Conservation (phyloP, 768 basidiomycete genomes). For the Boletus barrowsii region DNA sequence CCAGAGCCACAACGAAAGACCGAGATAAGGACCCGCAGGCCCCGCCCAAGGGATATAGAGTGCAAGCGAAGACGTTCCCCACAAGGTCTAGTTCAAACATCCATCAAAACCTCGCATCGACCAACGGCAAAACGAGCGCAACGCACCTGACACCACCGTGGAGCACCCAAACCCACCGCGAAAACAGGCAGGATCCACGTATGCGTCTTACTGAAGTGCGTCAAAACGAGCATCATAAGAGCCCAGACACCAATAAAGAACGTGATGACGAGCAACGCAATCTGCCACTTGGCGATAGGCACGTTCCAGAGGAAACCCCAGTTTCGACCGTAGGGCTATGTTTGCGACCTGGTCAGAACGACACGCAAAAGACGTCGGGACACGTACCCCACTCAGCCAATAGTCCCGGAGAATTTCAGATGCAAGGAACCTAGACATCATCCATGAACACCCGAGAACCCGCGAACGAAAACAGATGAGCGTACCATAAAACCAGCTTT, state of each 20-base stretch:
- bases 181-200: slow-evolving; percentile 95
- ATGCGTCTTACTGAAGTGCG: slow-evolving; percentile 86
- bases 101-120: not conserved
- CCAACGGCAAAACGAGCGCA: not conserved
- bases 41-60: slow-evolving; percentile 95
- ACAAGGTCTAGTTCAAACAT: slow-evolving; percentile 60
- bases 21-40: slow-evolving; percentile 79
- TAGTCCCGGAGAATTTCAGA: slow-evolving; percentile 91
- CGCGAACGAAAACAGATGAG: not conserved
- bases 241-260: slow-evolving; percentile 94
- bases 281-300: slow-evolving; percentile 79
- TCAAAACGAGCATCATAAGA: slow-evolving; percentile 67
- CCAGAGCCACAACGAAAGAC: slow-evolving; percentile 91
- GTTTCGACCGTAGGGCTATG: slow-evolving; percentile 85
- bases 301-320: slow-evolving; percentile 93
- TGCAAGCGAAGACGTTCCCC: slow-evolving; percentile 93
- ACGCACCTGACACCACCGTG: slow-evolving; percentile 87
- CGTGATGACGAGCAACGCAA: slow-evolving; percentile 67
- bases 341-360: slow-evolving; percentile 9
- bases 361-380: not conserved
- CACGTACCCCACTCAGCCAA: slow-evolving; percentile 80
- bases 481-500: slow-evolving; percentile 83
- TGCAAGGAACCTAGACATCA: slow-evolving; percentile 61
- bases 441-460: not conserved
- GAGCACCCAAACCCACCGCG: slow-evolving; percentile 91